Percentiles rank a stretch among this genome's conserved stretches.
Conservation (phyloP, 2,329 filamentous ascomycete species). For the Colletotrichum lentis region DNA sequence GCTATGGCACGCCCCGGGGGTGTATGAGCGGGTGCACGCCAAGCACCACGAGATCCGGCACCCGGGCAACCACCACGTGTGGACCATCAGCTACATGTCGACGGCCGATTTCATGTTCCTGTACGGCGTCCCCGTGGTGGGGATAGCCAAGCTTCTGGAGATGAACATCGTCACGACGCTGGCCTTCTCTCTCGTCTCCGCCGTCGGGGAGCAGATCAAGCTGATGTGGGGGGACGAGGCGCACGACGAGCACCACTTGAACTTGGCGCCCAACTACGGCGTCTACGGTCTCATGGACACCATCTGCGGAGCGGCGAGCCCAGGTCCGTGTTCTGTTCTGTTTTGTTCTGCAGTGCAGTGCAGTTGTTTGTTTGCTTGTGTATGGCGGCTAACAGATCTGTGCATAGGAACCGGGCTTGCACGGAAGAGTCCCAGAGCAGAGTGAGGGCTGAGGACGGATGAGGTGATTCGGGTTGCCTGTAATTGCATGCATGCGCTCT, state of each 20-base stretch:
- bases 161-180: slow-evolving; percentile 14
- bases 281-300: slow-evolving; percentile 8
- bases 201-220: slow-evolving; percentile 10
- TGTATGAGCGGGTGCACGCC: slow-evolving; percentile 10
- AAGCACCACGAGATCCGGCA: slow-evolving; percentile 19
- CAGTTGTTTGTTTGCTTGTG: neutral
- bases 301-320: slow-evolving; percentile 1
- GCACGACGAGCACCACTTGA: slow-evolving; percentile 20
- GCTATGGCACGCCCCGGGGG: neutral
- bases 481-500: neutral
- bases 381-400: neutral
- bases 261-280: slow-evolving; percentile 5
- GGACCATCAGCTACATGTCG: slow-evolving; percentile 23
- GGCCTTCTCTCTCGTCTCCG: slow-evolving; percentile 8
- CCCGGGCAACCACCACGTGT: slow-evolving; percentile 1
- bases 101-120: slow-evolving; percentile 8
- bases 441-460: neutral
- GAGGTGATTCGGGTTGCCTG: neutral
- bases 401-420: neutral
- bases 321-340: neutral
- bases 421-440: neutral
- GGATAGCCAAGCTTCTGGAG: slow-evolving; percentile 2
- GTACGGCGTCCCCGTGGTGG: slow-evolving; percentile 9
- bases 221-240: slow-evolving; percentile 19
- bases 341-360: no score